Evolutionary conservation across 371 early-diverging fungal genomes (phyloP).

Genomic region (Paramicrosporidium saccamoebae): DNA sequence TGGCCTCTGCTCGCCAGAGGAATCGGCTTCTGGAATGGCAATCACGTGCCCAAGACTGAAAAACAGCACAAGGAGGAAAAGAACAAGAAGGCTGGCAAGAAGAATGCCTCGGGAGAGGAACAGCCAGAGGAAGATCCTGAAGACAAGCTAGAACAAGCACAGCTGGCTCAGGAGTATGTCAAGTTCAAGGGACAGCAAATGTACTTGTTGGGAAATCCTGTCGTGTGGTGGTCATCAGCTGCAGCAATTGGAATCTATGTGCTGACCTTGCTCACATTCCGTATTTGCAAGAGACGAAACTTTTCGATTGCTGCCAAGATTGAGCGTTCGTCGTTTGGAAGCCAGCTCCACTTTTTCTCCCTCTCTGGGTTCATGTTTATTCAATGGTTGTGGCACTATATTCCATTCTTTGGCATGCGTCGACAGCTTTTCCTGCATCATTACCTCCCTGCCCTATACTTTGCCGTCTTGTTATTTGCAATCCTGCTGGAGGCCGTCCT

Average conservation of each 20-base stretch:
- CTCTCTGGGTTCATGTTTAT: constrained; percentile 34
- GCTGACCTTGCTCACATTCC: constrained; percentile 16
- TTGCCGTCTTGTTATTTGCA: constrained; percentile 30
- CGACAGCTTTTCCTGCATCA: constrained; percentile 90
- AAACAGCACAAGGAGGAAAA: too few species aligned
- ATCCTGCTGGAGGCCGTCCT: constrained; percentile 31
- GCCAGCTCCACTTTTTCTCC: constrained; percentile 9
- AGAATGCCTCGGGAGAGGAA: too few species aligned
- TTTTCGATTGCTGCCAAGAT: constrained; percentile 18
- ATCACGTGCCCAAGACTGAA: too few species aligned
- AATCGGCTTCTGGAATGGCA: constrained; percentile 55
- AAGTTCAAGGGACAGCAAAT: constrained; percentile 27
- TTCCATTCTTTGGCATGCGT: constrained; percentile 77
- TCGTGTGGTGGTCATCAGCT: constrained; percentile 52
- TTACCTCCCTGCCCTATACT: constrained; percentile 71
- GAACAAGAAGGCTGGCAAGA: constrained; percentile 8
- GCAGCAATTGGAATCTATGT: constrained; percentile 19
- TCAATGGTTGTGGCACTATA: constrained; percentile 68
- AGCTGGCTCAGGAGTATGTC: too few species aligned
- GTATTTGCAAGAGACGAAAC: constrained; percentile 28
- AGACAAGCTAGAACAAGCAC: too few species aligned
- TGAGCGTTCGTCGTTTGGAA: constrained; percentile 9
- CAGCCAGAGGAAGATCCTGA: too few species aligned
- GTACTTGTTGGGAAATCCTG: constrained; percentile 86
- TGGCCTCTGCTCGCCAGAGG: constrained; percentile 62